Evolutionary conservation across 2,329 filamentous ascomycete species (phyloP).

Genomic region (Colletotrichum abscissum): DNA sequence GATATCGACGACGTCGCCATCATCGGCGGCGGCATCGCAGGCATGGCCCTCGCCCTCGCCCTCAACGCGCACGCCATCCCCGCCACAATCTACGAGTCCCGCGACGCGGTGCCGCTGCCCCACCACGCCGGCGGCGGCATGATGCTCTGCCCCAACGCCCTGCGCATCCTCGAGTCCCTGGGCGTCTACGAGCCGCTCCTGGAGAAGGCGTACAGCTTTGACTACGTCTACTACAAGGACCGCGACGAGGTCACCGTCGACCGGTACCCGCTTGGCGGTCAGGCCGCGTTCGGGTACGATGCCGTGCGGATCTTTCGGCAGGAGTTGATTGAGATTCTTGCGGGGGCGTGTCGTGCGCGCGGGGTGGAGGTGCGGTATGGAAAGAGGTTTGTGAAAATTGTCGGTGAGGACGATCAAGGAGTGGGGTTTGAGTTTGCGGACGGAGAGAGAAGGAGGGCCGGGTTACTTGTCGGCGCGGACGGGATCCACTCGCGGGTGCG

Average conservation of each 20-base stretch:
- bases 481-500: slow-evolving; percentile 70
- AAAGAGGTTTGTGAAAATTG: slow-evolving; percentile 54
- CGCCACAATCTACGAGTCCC: slow-evolving; percentile 63
- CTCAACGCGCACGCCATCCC: slow-evolving; percentile 63
- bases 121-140: slow-evolving; percentile 64
- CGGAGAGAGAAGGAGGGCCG: slow-evolving; percentile 51
- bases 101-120: slow-evolving; percentile 44
- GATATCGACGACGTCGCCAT: slow-evolving; percentile 21
- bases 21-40: slow-evolving; percentile 32
- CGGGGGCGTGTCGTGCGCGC: slow-evolving; percentile 40
- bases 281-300: slow-evolving; percentile 61
- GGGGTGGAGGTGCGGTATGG: slow-evolving; percentile 57
- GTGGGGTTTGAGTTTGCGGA: slow-evolving; percentile 61
- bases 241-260: slow-evolving; percentile 46
- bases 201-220: slow-evolving; percentile 61
- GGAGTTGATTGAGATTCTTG: slow-evolving; percentile 55
- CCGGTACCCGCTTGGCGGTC: slow-evolving; percentile 59
- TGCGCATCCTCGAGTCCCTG: slow-evolving; percentile 63
- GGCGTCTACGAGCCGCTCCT: slow-evolving; percentile 59
- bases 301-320: slow-evolving; percentile 66
- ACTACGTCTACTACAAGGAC: slow-evolving; percentile 59
- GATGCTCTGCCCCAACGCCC: slow-evolving; percentile 69
- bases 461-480: slow-evolving; percentile 66
- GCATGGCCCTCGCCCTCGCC: slow-evolving; percentile 59
- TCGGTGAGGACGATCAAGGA: slow-evolving; percentile 49